Percentiles rank a stretch among this genome's conserved stretches.
These are phyloP conservation scores for Scolecobasidium constrictum DNA, from an alignment of 2,329 filamentous ascomycete species.

Conservation along the genomic window DNA sequence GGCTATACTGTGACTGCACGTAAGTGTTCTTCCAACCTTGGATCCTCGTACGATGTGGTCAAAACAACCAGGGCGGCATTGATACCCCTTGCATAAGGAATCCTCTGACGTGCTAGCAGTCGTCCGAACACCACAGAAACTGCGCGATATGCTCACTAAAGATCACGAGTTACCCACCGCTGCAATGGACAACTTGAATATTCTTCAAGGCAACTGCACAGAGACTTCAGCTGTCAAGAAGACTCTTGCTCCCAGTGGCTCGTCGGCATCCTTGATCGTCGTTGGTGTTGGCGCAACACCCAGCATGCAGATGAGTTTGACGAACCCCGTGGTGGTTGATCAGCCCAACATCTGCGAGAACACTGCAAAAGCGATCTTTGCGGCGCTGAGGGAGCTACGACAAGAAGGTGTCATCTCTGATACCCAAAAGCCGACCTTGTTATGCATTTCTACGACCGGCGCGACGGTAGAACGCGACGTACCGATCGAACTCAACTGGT, in stretches of 20 bases:
- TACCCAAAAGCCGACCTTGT: conserved; percentile 17
- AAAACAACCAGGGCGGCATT: conserved; percentile 2
- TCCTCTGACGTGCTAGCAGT: conserved; percentile 17
- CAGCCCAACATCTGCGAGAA: conserved; percentile 25
- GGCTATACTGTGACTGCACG: conserved; percentile 34
- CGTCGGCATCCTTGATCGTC: conserved; percentile 32
- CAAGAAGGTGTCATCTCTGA: conserved; percentile 4
- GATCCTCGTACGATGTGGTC: not conserved
- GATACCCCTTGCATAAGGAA: not conserved
- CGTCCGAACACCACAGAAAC: conserved; percentile 39
- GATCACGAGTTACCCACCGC: conserved; percentile 27
- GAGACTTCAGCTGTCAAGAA: conserved; percentile 29
- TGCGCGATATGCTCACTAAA: conserved; percentile 29
- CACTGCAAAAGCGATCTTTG: conserved; percentile 20
- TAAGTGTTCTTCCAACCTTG: too few species aligned
- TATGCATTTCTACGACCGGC: conserved; percentile 28
- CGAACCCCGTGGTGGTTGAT: conserved; percentile 20
- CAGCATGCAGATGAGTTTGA: conserved; percentile 15
- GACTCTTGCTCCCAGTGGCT: conserved; percentile 18
- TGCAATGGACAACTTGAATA: conserved; percentile 31
- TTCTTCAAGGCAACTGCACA: conserved; percentile 37
- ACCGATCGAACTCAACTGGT: conserved; percentile 18
- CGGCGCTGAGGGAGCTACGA: conserved; percentile 18
- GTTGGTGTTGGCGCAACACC: conserved; percentile 35
- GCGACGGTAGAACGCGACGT: conserved; percentile 25